A percentile compares a stretch with the other conserved stretches of the same genome.
Conservation (phyloP, 108 stramenopile species). For the Nannochloropsis salina region DNA sequence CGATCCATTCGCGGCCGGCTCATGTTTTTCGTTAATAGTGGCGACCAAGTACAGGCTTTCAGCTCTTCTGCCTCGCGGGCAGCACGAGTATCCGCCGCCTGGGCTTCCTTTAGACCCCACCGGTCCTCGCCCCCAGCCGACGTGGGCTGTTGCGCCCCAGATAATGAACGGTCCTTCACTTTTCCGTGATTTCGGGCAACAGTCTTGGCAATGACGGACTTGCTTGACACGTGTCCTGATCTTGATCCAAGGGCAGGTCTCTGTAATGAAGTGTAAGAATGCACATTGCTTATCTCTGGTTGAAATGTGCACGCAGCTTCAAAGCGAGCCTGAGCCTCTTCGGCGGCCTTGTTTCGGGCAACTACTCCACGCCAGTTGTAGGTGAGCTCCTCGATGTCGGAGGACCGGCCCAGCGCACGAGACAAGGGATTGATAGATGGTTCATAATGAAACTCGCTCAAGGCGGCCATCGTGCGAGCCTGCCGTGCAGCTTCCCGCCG, state of each 20-base stretch:
- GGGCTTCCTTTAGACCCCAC: neutral
- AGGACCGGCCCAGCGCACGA: constrained; percentile 8
- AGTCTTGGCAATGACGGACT: no score
- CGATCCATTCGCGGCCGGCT: neutral
- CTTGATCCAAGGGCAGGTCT: constrained; percentile 49
- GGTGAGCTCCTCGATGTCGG: neutral
- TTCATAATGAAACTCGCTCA: neutral
- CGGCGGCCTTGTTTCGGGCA: constrained; percentile 2
- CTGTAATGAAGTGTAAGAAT: constrained; percentile 91
- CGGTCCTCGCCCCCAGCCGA: neutral
- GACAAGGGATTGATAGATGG: neutral
- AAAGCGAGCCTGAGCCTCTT: neutral
- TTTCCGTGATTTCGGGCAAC: neutral
- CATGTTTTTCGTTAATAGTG: neutral
- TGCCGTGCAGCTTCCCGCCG: neutral
- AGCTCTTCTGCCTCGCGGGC: constrained; percentile 11
- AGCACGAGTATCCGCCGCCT: neutral
- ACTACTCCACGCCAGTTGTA: constrained; percentile 19
- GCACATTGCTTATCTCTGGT: constrained; percentile 83
- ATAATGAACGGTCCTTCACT: neutral
- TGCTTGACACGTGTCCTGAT: neutral
- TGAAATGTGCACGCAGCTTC: constrained; percentile 6
- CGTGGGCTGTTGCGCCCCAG: neutral
- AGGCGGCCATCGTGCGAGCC: neutral
- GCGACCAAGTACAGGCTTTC: neutral